Evolutionary conservation across 164 flowering plant species (phyloP), one percentile per base, ranked within the genome.

Genomic region (Chimonanthus salicifolius): DNA sequence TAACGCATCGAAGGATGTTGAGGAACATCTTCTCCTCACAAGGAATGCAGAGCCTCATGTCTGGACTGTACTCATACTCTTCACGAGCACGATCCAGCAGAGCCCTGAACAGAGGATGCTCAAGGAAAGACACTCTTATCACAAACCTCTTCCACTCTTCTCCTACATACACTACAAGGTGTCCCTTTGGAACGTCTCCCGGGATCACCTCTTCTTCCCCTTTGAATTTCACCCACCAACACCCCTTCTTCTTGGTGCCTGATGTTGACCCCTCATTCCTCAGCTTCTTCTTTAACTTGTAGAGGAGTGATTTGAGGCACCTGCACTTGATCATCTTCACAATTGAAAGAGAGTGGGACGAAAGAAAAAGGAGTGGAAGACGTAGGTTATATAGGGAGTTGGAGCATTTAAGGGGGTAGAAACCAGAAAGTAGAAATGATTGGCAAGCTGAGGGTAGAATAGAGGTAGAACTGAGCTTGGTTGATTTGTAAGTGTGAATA

Each of bases 131-230:
- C 13, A 89, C 83, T 74, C 88, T 89, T 84, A 94, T 88, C 46
- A 91, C 97, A 79, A 76, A 89, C 70, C 98, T 82, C 83, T 79
- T 88, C 65, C 75, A 71, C 11, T 82, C 77, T 68, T 91, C 86
- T 0, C 98, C 98, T 7, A 91, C 97, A 58, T 94, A 91, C 4
- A 94, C 92, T n/a, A 89, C 98, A 69, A 94, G 72, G 75, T 94
- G 98, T 68, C 98, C 98, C 83, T 83, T 91, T 3, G 98, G 98
- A 13, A 93, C 98, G 75, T 91, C 97, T 71, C 65, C 84, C 2
- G 98, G 98, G 46, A 91, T 85, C 47, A 60, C 63, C 67, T 84
- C 84, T 66, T 81, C 86, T 6, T 13, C 76, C 5, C 7, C 65
- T 2, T 85, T 72, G 72, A 73, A 63, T 88, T 62, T 86, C 89